Conservation (phyloP, 78 protist genomes). For the Chrysochromulina tobinii region DNA sequence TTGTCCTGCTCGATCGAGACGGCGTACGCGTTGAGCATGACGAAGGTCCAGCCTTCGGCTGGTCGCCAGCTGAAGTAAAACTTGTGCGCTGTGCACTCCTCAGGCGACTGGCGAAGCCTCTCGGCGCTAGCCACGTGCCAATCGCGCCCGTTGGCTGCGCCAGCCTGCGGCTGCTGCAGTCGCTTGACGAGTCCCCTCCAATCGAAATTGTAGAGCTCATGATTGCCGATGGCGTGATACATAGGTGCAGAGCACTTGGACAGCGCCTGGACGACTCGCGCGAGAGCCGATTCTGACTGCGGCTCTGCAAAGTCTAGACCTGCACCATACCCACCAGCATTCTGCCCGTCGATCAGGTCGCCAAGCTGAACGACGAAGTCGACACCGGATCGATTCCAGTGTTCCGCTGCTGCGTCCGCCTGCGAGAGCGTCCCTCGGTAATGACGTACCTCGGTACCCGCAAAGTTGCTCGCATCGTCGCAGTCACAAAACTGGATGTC, state of each 20-base stretch:
- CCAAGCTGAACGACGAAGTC: slow-evolving; percentile 15
- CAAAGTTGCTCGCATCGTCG: slow-evolving; percentile 8
- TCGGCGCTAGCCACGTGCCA: no score
- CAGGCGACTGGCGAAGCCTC: no score
- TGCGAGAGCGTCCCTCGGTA: slow-evolving; percentile 12
- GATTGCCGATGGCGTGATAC: slow-evolving; percentile 18
- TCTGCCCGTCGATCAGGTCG: slow-evolving; percentile 35
- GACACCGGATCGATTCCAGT: not conserved
- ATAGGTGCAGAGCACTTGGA: not conserved
- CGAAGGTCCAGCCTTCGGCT: not conserved
- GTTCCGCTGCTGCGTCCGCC: not conserved
- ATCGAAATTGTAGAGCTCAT: slow-evolving; percentile 40
- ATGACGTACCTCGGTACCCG: not conserved
- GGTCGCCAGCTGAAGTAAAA: no score
- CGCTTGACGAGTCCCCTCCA: not conserved
- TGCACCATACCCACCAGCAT: not conserved
- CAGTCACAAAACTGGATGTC: slow-evolving; percentile 46
- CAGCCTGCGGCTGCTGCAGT: not conserved
- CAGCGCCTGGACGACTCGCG: not conserved
- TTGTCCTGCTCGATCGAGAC: no score
- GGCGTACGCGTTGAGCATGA: not conserved
- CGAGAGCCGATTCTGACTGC: not conserved
- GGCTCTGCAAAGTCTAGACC: not conserved
- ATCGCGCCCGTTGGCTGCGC: no score
- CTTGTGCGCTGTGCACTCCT: no score